Conservation (phyloP, 106 monocot species). For the Apostasia shenzhenica region DNA sequence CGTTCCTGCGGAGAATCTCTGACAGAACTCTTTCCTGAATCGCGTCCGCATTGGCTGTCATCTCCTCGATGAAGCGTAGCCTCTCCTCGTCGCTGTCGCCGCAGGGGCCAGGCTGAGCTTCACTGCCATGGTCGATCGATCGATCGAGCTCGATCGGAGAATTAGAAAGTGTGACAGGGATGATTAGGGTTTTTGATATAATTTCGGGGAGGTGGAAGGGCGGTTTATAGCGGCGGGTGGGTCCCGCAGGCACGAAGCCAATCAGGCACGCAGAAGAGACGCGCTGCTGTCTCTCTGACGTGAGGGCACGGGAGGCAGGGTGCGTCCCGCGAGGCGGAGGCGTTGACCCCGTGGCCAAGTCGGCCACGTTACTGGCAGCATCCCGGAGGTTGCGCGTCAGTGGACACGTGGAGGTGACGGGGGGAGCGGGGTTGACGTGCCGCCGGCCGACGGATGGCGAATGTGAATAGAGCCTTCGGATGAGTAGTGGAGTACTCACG, state of each 20-base stretch:
- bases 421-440: background rate
- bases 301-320: background rate
- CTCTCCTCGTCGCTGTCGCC: conserved; percentile 43
- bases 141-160: conserved; percentile 2
- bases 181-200: background rate
- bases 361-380: too few species aligned
- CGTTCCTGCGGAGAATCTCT: conserved; percentile 44
- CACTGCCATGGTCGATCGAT: too few species aligned
- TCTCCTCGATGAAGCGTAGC: conserved; percentile 55
- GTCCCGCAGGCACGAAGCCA: background rate
- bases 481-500: too few species aligned
- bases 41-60: conserved; percentile 35
- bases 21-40: conserved; percentile 39
- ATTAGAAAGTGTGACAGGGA: background rate
- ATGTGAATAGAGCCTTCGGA: too few species aligned
- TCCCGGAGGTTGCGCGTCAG: background rate
- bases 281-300: background rate
- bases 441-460: too few species aligned
- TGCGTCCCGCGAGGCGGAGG: background rate
- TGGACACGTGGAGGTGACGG: background rate
- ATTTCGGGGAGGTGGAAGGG: background rate
- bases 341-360: background rate
- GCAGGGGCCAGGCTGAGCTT: background rate
- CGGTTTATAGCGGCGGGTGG: background rate
- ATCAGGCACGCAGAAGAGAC: background rate